Conservation (phyloP, 1,284 basidiomycete species). For the Rhodotorula sp. region DNA sequence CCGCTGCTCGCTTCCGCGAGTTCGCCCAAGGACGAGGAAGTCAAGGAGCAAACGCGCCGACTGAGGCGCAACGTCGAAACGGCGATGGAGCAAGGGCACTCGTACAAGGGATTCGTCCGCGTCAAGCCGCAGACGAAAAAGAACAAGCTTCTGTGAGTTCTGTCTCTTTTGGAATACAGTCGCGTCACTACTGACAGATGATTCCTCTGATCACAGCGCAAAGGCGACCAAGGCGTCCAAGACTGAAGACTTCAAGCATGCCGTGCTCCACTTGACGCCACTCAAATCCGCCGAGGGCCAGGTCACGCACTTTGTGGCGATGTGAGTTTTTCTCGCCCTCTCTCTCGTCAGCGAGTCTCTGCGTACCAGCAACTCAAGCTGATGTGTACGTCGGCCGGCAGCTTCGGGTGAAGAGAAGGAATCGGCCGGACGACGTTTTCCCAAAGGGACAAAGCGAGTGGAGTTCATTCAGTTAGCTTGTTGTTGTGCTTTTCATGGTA, state of each 20-base stretch:
- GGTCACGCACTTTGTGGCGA: constrained; percentile 14
- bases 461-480: too few species aligned
- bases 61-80: constrained; percentile 9
- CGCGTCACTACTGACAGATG: neutral
- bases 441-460: too few species aligned
- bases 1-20: neutral
- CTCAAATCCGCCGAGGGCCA: constrained; percentile 4
- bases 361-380: neutral
- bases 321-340: neutral
- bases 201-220: neutral
- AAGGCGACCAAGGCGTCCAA: constrained; percentile 1
- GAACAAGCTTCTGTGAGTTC: constrained; percentile 12
- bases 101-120: constrained; percentile 9
- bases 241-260: neutral
- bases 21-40: neutral
- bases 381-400: neutral
- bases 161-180: neutral
- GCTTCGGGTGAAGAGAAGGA: constrained; percentile 6
- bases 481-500: too few species aligned
- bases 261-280: constrained; percentile 16
- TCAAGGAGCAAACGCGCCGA: constrained; percentile 14
- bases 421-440: too few species aligned
- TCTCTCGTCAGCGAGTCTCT: too few species aligned
- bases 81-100: constrained; percentile 11
- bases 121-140: constrained; percentile 1